Evolutionary conservation across 2,329 filamentous ascomycete species (phyloP), one percentile per base, ranked within the genome.

Genomic region (Penicillium nordicum): DNA sequence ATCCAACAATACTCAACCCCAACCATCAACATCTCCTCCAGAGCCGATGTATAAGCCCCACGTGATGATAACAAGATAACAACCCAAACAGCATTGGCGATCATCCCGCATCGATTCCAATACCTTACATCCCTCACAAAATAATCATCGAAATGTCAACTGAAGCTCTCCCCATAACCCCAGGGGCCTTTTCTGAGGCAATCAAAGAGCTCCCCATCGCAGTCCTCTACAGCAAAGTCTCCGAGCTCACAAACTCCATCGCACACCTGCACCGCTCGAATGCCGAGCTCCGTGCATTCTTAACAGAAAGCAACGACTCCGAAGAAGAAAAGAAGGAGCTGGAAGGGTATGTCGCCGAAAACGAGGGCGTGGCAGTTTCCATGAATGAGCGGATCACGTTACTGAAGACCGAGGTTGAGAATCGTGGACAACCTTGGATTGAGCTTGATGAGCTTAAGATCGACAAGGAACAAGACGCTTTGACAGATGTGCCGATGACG

Each of bases 221-320:
- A 57, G 78, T 81, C 21, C 74, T 88, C 29, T 83, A 86, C 74
- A 75, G 78, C 67, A 87, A 87, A 76, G 81, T 80, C 55, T 77
- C 80, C 55, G 85, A 88, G 65, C 76, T 88, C 10, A 76, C 75
- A 42, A 87, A 87, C 74, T 82, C 78, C 56, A 82, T 86, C 64
- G 69, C 74, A 2, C 84, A 87, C 63, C 80, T 88, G 29, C 73
- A 78, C 43, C 75, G 76, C 46, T 84, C 81, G 12, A 87, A 87
- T 68, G 69, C 71, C 40, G 80, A 86, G 64, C 78, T 87, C 49
- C 74, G 79, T 47, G 74, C 78, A 6, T 86, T 80, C 63, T 66
- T 78, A 25, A 57, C 66, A 30, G 72, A 86, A 38, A 67, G 67
- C 50, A 70, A 69, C 44, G 82, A 84, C 37, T 83, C 82, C 60